These are phyloP conservation scores for Gossypium lobatum DNA, from an alignment of 441 rosid species.

Conservation along the genomic window DNA sequence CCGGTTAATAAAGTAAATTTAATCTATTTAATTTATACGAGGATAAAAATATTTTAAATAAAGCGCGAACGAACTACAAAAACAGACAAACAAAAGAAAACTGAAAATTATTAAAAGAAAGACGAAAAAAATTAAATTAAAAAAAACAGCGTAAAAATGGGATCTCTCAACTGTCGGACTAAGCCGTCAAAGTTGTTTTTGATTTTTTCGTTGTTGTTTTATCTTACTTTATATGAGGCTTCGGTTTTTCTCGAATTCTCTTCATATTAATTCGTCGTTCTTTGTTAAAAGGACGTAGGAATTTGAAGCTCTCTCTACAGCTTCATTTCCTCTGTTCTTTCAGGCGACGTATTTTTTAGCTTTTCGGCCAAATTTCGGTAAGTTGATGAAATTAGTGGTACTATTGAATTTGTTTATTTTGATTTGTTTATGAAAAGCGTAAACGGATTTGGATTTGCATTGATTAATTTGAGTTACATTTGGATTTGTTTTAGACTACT, in stretches of 20 bases:
- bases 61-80: background rate
- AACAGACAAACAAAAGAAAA: background rate
- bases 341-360: background rate
- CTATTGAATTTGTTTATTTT: background rate
- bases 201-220: background rate
- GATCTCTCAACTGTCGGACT: slow-evolving; percentile 1
- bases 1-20: too few relatives aligned
- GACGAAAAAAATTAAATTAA: too few relatives aligned
- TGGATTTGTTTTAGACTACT: background rate
- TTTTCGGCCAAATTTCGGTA: background rate
- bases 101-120: background rate
- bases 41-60: background rate
- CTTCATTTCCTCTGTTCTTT: background rate
- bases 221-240: background rate
- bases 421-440: background rate
- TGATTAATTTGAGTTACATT: background rate
- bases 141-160: background rate
- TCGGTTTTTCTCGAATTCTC: background rate
- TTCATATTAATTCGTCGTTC: background rate
- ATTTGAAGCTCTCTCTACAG: background rate
- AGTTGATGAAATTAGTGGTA: background rate
- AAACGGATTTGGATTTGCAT: background rate
- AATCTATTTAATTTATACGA: too few relatives aligned
- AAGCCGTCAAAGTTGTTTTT: background rate
- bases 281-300: background rate